phyloP scores from a whole-genome alignment of 2,329 filamentous ascomycete genomes.

The Phaeosphaeriaceae sp. region DNA sequence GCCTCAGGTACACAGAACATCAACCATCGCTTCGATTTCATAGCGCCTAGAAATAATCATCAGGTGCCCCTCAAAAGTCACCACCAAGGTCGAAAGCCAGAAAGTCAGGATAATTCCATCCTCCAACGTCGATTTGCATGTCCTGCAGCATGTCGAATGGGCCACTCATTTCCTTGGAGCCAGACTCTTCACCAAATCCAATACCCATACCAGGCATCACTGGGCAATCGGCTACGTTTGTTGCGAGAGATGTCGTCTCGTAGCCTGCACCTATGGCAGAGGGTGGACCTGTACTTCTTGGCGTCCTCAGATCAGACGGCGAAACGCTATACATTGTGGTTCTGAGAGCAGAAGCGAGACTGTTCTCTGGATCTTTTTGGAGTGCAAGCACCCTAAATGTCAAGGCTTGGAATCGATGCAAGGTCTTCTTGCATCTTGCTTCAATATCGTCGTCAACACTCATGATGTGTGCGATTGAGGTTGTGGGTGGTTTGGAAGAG shows the following conservation, averaged over 20 bases:
- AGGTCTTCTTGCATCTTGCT: conserved; percentile 30
- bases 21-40: too few relatives aligned
- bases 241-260: not conserved
- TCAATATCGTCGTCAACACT: conserved; percentile 20
- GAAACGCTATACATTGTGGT: conserved; percentile 22
- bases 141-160: conserved; percentile 33
- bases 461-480: conserved; percentile 25
- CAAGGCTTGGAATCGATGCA: conserved; percentile 35
- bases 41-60: too few relatives aligned
- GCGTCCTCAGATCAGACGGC: conserved; percentile 13
- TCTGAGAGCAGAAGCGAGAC: conserved; percentile 28
- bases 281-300: conserved; percentile 4
- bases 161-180: conserved; percentile 11
- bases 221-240: conserved; percentile 9
- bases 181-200: conserved; percentile 2
- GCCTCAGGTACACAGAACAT: too few relatives aligned
- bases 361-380: conserved; percentile 35
- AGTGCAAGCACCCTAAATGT: conserved; percentile 38
- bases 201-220: conserved; percentile 14
- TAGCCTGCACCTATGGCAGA: not conserved
- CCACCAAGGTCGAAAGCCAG: conserved; percentile 44
- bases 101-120: conserved; percentile 45
- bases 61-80: conserved; percentile 26
- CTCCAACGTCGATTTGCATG: conserved; percentile 35
- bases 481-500: conserved; percentile 12